phyloP scores from a whole-genome alignment of 2,329 filamentous ascomycete species.

The Stemphylium vesicarium region DNA sequence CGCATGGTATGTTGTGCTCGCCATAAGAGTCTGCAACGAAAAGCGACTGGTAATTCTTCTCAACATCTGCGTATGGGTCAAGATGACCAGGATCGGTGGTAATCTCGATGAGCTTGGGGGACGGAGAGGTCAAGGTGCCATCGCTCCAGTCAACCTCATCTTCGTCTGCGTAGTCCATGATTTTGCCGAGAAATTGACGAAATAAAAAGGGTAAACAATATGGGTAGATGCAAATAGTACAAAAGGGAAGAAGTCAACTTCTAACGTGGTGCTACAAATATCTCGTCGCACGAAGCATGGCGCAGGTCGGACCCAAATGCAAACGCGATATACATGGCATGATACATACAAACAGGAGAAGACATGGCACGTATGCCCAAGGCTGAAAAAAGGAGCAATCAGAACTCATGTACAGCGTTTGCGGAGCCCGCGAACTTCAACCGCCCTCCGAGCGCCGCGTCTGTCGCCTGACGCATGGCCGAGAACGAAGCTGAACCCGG shows the following conservation, averaged over 20 bases:
- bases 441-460: not conserved
- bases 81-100: not conserved
- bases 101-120: not conserved
- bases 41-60: not conserved
- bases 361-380: not conserved
- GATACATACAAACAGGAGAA: not conserved
- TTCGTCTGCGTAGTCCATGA: conserved; percentile 24
- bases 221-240: too few relatives aligned
- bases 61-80: not conserved
- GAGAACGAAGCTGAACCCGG: not conserved
- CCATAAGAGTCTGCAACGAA: conserved; percentile 3
- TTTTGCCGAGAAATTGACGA: not conserved
- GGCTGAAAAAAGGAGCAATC: conserved; percentile 7
- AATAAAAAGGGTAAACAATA: too few relatives aligned
- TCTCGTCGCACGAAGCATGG: not conserved
- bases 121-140: conserved; percentile 15
- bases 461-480: not conserved
- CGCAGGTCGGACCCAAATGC: not conserved
- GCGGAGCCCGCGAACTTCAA: conserved; percentile 3
- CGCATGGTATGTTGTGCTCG: conserved; percentile 1
- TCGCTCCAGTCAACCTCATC: conserved; percentile 38
- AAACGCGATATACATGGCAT: not conserved
- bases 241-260: too few relatives aligned
- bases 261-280: not conserved
- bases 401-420: conserved; percentile 19